Evolutionary conservation across 371 early-diverging fungal species (phyloP).

Genomic region (Nematocida sp.): DNA sequence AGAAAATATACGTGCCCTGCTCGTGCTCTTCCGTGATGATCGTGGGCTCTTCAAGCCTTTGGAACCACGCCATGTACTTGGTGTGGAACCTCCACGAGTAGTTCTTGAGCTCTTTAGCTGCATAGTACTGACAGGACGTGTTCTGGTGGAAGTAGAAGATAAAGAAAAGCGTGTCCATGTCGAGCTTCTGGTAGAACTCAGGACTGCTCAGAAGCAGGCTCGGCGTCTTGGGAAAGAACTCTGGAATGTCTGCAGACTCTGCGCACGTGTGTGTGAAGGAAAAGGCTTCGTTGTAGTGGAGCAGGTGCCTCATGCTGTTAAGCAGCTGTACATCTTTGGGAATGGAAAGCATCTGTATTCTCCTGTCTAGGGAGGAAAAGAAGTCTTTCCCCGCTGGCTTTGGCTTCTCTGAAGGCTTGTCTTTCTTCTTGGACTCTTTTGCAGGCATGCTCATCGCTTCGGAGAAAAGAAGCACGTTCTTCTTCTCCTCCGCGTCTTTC

Average conservation of each 20-base stretch:
- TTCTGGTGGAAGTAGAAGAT: conserved; percentile 93
- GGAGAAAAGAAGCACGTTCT: neutral
- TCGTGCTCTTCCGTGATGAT: conserved; percentile 91
- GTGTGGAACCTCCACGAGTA: conserved; percentile 97
- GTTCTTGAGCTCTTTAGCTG: conserved; percentile 84
- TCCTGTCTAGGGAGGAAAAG: neutral
- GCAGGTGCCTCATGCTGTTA: conserved; percentile 26
- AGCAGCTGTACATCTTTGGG: conserved; percentile 1
- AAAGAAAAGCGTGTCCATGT: conserved; percentile 89
- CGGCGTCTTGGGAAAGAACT: conserved; percentile 54
- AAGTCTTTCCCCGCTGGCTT: neutral
- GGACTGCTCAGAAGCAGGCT: conserved; percentile 54
- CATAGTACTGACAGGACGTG: conserved; percentile 86
- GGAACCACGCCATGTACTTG: conserved; percentile 95
- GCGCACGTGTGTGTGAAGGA: neutral
- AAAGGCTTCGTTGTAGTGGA: conserved; percentile 9
- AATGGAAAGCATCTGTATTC: conserved; percentile 9
- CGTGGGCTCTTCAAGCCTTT: conserved; percentile 89
- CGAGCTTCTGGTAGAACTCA: conserved; percentile 70
- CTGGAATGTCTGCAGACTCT: conserved; percentile 33
- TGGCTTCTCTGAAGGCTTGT: neutral
- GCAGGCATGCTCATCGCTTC: neutral
- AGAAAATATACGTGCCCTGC: conserved; percentile 91
- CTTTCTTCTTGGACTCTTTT: neutral
- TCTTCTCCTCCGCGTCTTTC: conserved; percentile 25